A percentile compares a stretch with the other conserved stretches of the same genome.
phyloP scores from a whole-genome alignment of 305 asterid genomes.

The Fraxinus xanthoxyloides region DNA sequence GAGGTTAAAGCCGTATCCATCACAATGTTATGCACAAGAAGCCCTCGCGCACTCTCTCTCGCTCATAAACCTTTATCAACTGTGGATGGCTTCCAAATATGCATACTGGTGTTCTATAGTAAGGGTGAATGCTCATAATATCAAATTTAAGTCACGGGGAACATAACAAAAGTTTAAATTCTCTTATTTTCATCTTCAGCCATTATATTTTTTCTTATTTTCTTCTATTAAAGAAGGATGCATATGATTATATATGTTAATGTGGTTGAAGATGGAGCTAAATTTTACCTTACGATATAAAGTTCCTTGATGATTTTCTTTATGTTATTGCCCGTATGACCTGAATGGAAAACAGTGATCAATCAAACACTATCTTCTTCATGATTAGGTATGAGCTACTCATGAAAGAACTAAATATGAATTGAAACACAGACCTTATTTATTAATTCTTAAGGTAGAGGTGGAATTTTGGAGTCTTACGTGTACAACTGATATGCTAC shows the following conservation, averaged over 20 bases:
- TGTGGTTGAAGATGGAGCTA: neutral
- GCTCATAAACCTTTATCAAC: neutral
- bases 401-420: no score
- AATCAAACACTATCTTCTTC: constrained; percentile 96
- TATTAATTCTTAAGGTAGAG: neutral
- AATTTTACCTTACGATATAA: constrained; percentile 11
- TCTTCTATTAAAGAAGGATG: neutral
- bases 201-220: neutral
- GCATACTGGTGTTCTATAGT: neutral
- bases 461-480: neutral
- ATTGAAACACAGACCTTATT: neutral
- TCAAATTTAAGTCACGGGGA: neutral
- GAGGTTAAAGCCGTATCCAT: constrained; percentile 45
- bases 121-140: neutral
- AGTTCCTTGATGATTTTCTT: constrained; percentile 22
- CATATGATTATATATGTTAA: neutral
- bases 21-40: neutral
- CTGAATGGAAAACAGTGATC: constrained; percentile 80
- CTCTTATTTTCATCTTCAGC: neutral
- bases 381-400: constrained; percentile 62
- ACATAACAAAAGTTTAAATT: neutral
- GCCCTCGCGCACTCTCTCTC: neutral
- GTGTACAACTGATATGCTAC: neutral
- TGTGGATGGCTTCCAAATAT: neutral
- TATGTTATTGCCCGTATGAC: constrained; percentile 70